Conservation (phyloP, 2,329 filamentous ascomycete species). For the Aspergillus ochraceus region DNA sequence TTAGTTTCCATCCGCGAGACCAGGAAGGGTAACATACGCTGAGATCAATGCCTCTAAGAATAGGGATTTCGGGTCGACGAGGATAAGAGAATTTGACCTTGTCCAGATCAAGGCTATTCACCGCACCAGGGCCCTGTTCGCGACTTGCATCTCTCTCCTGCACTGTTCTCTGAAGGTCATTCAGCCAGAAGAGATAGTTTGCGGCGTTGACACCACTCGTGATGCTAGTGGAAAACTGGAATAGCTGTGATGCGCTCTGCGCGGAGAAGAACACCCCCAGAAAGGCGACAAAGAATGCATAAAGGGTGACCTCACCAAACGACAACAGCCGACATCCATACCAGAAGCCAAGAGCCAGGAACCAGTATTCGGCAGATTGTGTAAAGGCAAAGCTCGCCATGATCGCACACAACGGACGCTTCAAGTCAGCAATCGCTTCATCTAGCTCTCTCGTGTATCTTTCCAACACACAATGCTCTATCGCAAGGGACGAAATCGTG, state of each 20-base stretch:
- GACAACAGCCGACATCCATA: slow-evolving; percentile 62
- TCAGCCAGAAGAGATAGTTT: slow-evolving; percentile 49
- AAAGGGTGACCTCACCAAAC: slow-evolving; percentile 42
- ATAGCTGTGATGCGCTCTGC: slow-evolving; percentile 22
- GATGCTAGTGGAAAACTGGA: slow-evolving; percentile 40
- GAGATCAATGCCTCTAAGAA: slow-evolving; percentile 32
- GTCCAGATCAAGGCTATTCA: slow-evolving; percentile 42
- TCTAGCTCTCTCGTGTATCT: slow-evolving; percentile 24
- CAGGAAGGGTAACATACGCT: slow-evolving; percentile 6
- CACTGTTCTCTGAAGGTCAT: slow-evolving; percentile 45
- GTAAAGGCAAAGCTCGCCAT: slow-evolving; percentile 31
- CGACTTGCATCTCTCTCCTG: slow-evolving; percentile 47
- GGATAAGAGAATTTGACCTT: slow-evolving; percentile 45
- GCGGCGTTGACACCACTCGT: slow-evolving; percentile 52
- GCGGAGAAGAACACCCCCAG: slow-evolving; percentile 42
- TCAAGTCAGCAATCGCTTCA: slow-evolving; percentile 23
- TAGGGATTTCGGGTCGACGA: slow-evolving; percentile 21
- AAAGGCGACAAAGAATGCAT: slow-evolving; percentile 46
- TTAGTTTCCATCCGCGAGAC: no score
- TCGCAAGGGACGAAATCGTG: slow-evolving; percentile 49
- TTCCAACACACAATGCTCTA: slow-evolving; percentile 42
- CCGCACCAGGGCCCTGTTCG: slow-evolving; percentile 16
- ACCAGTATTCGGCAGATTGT: slow-evolving; percentile 28
- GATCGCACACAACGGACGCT: slow-evolving; percentile 20
- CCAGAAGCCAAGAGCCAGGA: slow-evolving; percentile 35